phyloP scores from a whole-genome alignment of 2,329 filamentous ascomycete species.

The Hymenoscyphus fructigenus region DNA sequence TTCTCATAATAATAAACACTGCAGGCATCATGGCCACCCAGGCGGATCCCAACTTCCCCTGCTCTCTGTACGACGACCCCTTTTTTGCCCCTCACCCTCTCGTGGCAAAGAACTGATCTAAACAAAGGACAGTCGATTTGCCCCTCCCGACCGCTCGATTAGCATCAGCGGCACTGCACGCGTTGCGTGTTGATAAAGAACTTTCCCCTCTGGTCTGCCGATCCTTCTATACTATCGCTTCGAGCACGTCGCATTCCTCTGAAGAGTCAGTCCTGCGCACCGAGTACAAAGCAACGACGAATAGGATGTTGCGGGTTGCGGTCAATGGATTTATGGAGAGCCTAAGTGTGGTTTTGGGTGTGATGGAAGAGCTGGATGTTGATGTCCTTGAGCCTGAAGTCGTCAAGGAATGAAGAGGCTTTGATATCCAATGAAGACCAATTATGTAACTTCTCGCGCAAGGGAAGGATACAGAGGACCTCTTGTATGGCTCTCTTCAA shows the following conservation, averaged over 20 bases:
- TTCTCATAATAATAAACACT: slow-evolving; percentile 11
- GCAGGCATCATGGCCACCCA: slow-evolving; percentile 22
- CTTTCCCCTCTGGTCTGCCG: slow-evolving; percentile 81
- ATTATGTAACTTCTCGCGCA: too few species aligned
- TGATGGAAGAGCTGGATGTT: slow-evolving; percentile 87
- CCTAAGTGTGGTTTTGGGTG: slow-evolving; percentile 76
- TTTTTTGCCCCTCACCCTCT: slow-evolving; percentile 17
- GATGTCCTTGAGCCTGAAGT: slow-evolving; percentile 63
- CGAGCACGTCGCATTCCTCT: slow-evolving; percentile 32
- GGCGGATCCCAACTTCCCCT: slow-evolving; percentile 55
- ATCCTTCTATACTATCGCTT: slow-evolving; percentile 57
- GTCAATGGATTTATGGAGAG: slow-evolving; percentile 97
- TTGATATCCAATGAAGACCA: background rate
- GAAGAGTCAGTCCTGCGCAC: slow-evolving; percentile 61
- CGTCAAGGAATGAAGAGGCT: slow-evolving; percentile 35
- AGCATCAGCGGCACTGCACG: slow-evolving; percentile 70
- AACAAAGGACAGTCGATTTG: slow-evolving; percentile 31
- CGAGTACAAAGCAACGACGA: slow-evolving; percentile 84
- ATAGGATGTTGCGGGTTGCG: slow-evolving; percentile 92
- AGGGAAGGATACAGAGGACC: too few species aligned
- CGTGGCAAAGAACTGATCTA: slow-evolving; percentile 10
- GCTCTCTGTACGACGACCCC: slow-evolving; percentile 55
- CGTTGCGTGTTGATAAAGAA: slow-evolving; percentile 83
- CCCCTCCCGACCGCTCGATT: slow-evolving; percentile 81
- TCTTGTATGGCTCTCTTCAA: too few species aligned